A percentile compares a stretch with the other conserved stretches of the same genome.
Conservation (phyloP, 345 rosid genomes). For the Cardamine occulta region DNA sequence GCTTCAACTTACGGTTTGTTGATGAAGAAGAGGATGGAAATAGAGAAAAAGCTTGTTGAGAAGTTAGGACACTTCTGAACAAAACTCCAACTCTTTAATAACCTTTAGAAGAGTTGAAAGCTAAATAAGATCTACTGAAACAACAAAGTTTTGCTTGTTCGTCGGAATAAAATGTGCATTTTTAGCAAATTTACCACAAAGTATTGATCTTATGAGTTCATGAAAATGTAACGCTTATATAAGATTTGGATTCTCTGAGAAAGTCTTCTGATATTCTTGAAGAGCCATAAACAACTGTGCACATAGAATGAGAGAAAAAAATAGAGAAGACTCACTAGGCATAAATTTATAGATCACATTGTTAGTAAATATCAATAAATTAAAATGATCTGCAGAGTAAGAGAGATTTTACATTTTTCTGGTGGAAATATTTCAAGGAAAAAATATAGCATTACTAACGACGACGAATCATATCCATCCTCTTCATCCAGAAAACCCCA, state of each 20-base stretch:
- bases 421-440: not conserved
- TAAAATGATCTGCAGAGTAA: not conserved
- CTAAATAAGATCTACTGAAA: constrained; percentile 7
- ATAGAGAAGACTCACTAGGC: not conserved
- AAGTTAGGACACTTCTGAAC: constrained; percentile 65
- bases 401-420: not conserved
- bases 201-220: not conserved
- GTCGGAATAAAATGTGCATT: not conserved
- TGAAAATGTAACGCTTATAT: no score
- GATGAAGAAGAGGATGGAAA: constrained; percentile 77
- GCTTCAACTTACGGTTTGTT: constrained; percentile 56
- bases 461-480: not conserved
- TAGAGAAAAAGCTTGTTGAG: constrained; percentile 68
- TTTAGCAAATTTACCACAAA: not conserved
- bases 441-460: not conserved
- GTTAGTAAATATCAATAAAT: not conserved
- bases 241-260: not conserved
- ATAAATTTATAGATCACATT: not conserved
- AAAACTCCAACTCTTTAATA: not conserved
- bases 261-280: not conserved
- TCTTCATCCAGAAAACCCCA: not conserved
- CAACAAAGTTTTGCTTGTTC: not conserved
- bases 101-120: not conserved
- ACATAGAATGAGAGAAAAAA: not conserved
- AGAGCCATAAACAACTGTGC: not conserved